phyloP scores from a whole-genome alignment of 2,329 filamentous ascomycete species.

The Trichoderma pleuroti region DNA sequence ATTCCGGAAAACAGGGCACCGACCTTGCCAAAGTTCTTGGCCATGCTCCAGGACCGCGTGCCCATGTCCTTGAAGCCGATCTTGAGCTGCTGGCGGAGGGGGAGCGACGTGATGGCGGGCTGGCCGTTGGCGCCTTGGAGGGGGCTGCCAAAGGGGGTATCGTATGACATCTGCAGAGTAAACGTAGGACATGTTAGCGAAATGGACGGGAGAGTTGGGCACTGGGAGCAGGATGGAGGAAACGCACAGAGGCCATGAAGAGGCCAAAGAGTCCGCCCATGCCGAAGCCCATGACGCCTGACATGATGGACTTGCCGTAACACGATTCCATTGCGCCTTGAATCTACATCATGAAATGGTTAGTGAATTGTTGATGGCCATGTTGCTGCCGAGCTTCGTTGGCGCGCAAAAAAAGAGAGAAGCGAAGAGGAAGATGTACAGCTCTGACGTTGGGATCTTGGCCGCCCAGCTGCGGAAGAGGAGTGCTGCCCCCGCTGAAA shows the following conservation, averaged over 20 bases:
- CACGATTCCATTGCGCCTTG: constrained; percentile 88
- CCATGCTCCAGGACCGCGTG: constrained; percentile 71
- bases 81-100: constrained; percentile 77
- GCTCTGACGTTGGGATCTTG: constrained; percentile 53
- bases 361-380: background rate
- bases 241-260: constrained; percentile 91
- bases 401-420: background rate
- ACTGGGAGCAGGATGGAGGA: background rate
- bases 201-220: background rate
- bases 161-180: constrained; percentile 82
- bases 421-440: constrained; percentile 32
- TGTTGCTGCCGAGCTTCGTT: background rate
- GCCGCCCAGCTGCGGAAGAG: constrained; percentile 30
- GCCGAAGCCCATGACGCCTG: constrained; percentile 89
- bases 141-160: constrained; percentile 71
- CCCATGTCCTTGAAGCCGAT: constrained; percentile 96
- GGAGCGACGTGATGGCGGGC: constrained; percentile 57
- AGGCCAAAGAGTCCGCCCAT: constrained; percentile 92
- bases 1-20: constrained; percentile 88
- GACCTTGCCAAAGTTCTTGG: constrained; percentile 93
- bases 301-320: constrained; percentile 80
- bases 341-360: constrained; percentile 52
- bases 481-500: constrained; percentile 23
- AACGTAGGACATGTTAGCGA: constrained; percentile 18
- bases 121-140: constrained; percentile 36